Evolutionary conservation across 2,329 filamentous ascomycete species (phyloP).

Genomic region (Calonectria crousiana): DNA sequence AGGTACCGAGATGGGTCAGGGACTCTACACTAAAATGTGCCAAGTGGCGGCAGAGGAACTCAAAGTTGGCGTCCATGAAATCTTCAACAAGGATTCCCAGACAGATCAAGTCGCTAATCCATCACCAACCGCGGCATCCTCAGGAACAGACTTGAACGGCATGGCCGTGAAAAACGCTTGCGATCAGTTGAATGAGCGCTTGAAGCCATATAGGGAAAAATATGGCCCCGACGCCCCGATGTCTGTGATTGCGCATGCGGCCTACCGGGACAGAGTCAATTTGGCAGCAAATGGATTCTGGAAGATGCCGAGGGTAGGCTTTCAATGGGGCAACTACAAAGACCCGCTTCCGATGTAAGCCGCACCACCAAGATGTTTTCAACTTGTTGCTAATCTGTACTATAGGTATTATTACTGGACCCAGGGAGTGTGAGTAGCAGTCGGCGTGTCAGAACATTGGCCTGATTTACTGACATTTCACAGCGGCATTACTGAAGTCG

Average conservation of each 20-base stretch:
- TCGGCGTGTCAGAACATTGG: too few relatives aligned
- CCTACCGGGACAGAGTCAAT: constrained; percentile 78
- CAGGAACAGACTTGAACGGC: constrained; percentile 89
- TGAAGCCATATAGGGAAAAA: constrained; percentile 83
- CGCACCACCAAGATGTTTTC: background rate
- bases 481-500: constrained; percentile 78
- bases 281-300: constrained; percentile 92
- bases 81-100: constrained; percentile 89
- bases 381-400: background rate
- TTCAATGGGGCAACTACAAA: constrained; percentile 88
- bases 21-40: constrained; percentile 91
- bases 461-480: constrained; percentile 59
- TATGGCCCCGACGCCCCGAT: constrained; percentile 79
- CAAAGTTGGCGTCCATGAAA: constrained; percentile 76
- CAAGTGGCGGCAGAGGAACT: constrained; percentile 91
- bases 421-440: background rate
- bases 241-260: constrained; percentile 75
- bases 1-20: constrained; percentile 94
- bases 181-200: constrained; percentile 82
- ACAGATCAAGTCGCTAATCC: constrained; percentile 93
- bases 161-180: constrained; percentile 93
- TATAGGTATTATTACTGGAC: constrained; percentile 5
- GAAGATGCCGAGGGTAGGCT: constrained; percentile 92
- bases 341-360: constrained; percentile 80
- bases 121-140: constrained; percentile 88